These are phyloP conservation scores for Fagus sylvatica DNA, from an alignment of 306 rosid genomes.

Conservation along the genomic window DNA sequence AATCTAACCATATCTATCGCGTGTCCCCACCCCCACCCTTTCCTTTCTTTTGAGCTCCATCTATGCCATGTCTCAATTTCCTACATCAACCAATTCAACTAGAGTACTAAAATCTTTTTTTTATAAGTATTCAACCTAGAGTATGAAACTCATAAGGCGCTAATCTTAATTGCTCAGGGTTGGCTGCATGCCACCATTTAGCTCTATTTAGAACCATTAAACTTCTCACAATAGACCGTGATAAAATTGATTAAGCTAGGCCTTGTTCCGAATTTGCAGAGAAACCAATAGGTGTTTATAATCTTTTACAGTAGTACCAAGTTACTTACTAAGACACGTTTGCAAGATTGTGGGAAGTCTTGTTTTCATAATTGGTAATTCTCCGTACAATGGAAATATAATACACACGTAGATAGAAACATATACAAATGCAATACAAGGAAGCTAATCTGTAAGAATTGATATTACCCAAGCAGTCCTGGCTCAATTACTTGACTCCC, in stretches of 20 bases:
- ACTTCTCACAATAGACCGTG: not conserved
- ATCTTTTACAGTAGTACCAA: not conserved
- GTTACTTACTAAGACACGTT: not conserved
- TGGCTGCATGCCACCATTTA: not conserved
- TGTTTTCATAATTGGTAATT: not conserved
- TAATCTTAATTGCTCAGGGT: not conserved
- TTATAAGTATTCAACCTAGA: not conserved
- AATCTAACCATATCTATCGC: not conserved
- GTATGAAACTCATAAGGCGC: not conserved
- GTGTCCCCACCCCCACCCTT: not conserved
- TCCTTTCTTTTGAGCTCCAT: not conserved
- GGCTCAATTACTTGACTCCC: not conserved
- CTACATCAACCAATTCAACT: not conserved
- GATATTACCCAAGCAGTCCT: not conserved
- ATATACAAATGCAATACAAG: not conserved
- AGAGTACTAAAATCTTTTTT: no score
- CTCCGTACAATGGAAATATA: not conserved
- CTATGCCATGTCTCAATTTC: not conserved
- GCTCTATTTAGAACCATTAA: not conserved
- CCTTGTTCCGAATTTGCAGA: not conserved
- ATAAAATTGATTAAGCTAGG: not conserved
- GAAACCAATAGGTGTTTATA: not conserved
- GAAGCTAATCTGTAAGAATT: not conserved
- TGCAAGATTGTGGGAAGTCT: not conserved
- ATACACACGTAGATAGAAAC: not conserved